Conservation (phyloP, 176 grass and related monocot species). For the Leersia perrieri region DNA sequence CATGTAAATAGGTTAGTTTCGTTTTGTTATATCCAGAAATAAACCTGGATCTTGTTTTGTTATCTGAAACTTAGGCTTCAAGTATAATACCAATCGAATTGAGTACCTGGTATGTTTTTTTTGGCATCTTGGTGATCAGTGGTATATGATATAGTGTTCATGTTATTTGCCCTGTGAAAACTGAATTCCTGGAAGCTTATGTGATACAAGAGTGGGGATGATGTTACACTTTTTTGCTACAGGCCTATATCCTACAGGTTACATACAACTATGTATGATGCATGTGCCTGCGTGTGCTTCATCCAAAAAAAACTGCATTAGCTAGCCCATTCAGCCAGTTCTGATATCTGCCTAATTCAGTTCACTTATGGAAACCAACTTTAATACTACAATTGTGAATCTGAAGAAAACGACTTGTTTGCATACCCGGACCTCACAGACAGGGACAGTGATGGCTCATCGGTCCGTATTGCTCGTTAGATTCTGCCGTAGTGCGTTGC, state of each 20-base stretch:
- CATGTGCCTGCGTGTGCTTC: no score
- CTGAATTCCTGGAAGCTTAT: background rate
- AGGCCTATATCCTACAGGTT: no score
- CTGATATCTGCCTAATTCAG: no score
- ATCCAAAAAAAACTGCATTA: no score
- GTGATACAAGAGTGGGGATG: background rate
- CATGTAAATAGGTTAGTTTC: conserved; percentile 1
- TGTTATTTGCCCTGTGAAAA: background rate
- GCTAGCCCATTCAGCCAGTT: no score
- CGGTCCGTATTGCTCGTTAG: background rate
- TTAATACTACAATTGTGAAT: no score
- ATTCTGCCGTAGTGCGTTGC: background rate
- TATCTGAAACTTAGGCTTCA: background rate
- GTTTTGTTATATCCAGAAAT: conserved; percentile 6
- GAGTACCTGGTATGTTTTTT: background rate
- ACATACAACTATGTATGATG: no score
- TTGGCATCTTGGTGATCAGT: background rate
- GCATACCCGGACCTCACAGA: background rate
- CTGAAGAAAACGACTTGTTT: no score
- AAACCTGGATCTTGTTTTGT: background rate
- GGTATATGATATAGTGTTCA: background rate
- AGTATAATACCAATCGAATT: background rate
- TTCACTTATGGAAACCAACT: no score
- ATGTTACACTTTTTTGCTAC: no score
- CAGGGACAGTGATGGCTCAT: background rate